Evolutionary conservation across 306 rosid species (phyloP).

Genomic region (Canavalia gladiata): DNA sequence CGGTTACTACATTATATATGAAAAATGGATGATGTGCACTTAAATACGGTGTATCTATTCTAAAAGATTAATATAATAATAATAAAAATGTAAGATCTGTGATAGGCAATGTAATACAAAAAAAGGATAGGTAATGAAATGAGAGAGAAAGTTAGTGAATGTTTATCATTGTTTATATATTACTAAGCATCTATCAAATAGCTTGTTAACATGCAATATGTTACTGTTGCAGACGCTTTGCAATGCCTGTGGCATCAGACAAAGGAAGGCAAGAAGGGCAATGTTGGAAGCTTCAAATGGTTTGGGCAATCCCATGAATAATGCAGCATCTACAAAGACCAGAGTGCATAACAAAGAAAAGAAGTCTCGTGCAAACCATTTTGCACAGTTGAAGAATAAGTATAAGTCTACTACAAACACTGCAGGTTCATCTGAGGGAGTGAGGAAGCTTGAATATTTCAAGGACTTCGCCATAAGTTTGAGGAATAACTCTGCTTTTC

Average conservation of each 20-base stretch:
- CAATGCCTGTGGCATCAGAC: conserved; percentile 95
- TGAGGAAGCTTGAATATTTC: conserved; percentile 45
- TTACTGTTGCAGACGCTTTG: conserved; percentile 79
- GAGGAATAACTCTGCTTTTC: conserved; percentile 49
- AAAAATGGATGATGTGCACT: too few relatives aligned
- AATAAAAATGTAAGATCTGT: too few relatives aligned
- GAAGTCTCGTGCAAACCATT: conserved; percentile 52
- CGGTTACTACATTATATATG: background rate
- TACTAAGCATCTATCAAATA: background rate
- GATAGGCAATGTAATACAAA: too few relatives aligned
- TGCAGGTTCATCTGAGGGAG: conserved; percentile 20
- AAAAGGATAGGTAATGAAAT: too few relatives aligned
- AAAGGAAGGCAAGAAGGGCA: conserved; percentile 86
- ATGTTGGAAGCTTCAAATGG: conserved; percentile 69
- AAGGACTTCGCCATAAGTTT: conserved; percentile 49
- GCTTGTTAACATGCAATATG: conserved; percentile 36
- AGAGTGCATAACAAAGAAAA: conserved; percentile 64
- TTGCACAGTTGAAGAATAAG: conserved; percentile 55
- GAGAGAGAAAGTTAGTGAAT: too few relatives aligned
- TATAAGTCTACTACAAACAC: conserved; percentile 35
- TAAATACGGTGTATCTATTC: too few relatives aligned
- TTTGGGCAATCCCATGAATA: background rate
- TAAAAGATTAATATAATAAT: too few relatives aligned
- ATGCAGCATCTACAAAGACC: conserved; percentile 36
- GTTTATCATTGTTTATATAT: background rate